Evolutionary conservation across 495 filamentous ascomycete species (phyloP).

Genomic region (Tuber indicum): DNA sequence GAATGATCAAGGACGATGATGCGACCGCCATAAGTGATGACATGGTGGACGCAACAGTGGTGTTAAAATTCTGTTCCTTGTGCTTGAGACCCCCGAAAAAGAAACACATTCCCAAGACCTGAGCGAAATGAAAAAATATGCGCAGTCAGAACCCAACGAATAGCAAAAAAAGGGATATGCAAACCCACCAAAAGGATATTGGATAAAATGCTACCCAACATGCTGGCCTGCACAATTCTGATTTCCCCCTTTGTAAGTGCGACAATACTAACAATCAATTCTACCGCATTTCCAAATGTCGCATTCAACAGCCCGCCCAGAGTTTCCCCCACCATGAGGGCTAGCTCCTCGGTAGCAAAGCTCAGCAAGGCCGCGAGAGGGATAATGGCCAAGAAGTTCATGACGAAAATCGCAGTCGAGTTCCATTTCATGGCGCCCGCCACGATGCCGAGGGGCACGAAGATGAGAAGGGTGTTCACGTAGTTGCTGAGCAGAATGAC

Average conservation of each 20-base stretch:
- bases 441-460: slow-evolving; percentile 83
- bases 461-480: slow-evolving; percentile 79
- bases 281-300: slow-evolving; percentile 80
- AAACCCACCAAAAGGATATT: slow-evolving; percentile 71
- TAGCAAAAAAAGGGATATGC: slow-evolving; percentile 9
- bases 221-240: slow-evolving; percentile 91
- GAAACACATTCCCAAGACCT: slow-evolving; percentile 90
- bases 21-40: slow-evolving; percentile 92
- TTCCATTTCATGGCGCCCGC: slow-evolving; percentile 66
- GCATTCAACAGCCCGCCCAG: slow-evolving; percentile 91
- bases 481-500: slow-evolving; percentile 56
- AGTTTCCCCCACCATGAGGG: slow-evolving; percentile 75
- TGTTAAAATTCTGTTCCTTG: slow-evolving; percentile 72
- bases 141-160: slow-evolving; percentile 8
- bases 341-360: slow-evolving; percentile 91
- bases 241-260: slow-evolving; percentile 80
- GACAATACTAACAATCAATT: slow-evolving; percentile 93
- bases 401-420: slow-evolving; percentile 67
- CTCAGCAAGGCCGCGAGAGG: slow-evolving; percentile 86
- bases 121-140: neutral
- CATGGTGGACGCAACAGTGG: slow-evolving; percentile 86
- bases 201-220: slow-evolving; percentile 94
- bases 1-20: slow-evolving; percentile 86
- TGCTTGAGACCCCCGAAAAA: slow-evolving; percentile 70
- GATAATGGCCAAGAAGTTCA: slow-evolving; percentile 96